A percentile compares a stretch with the other conserved stretches of the same genome.
Conservation (phyloP, 2,329 filamentous ascomycete species). For the Colletotrichum brevisporum region DNA sequence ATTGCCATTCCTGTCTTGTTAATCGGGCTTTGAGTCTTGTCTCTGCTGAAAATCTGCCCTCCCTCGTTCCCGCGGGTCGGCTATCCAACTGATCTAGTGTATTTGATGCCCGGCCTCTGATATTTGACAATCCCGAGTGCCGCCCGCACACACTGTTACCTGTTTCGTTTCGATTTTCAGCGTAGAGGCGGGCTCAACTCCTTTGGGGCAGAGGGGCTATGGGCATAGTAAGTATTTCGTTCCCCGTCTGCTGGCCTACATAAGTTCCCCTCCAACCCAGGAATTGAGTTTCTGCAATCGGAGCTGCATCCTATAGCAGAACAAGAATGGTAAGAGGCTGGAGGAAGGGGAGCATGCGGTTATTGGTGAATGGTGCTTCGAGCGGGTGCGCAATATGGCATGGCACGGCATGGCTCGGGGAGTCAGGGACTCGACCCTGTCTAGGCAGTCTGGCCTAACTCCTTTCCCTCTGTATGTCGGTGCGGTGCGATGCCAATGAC, state of each 20-base stretch:
- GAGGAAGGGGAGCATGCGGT: background rate
- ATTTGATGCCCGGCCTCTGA: background rate
- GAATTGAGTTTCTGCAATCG: conserved; percentile 37
- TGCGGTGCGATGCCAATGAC: conserved; percentile 25
- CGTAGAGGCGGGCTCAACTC: conserved; percentile 4
- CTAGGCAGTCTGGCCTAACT: background rate
- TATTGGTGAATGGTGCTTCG: background rate
- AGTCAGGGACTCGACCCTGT: conserved; percentile 11
- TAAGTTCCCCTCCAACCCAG: conserved; percentile 4
- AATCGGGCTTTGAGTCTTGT: conserved; percentile 6
- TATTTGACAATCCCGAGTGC: conserved; percentile 17
- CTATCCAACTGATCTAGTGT: background rate
- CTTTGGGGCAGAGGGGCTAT: background rate
- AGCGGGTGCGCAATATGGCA: conserved; percentile 2
- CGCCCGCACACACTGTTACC: conserved; percentile 35
- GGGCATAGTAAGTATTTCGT: background rate
- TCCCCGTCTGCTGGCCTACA: conserved; percentile 2
- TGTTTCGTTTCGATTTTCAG: conserved; percentile 33
- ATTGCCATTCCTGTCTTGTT: background rate
- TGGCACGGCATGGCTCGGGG: conserved; percentile 8
- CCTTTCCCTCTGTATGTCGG: background rate
- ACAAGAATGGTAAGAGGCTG: conserved; percentile 18
- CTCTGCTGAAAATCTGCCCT: conserved; percentile 6
- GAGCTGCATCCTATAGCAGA: conserved; percentile 5
- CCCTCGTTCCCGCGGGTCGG: conserved; percentile 5